Conservation (phyloP, 441 rosid genomes). For the Arabidopsis hybrid region DNA sequence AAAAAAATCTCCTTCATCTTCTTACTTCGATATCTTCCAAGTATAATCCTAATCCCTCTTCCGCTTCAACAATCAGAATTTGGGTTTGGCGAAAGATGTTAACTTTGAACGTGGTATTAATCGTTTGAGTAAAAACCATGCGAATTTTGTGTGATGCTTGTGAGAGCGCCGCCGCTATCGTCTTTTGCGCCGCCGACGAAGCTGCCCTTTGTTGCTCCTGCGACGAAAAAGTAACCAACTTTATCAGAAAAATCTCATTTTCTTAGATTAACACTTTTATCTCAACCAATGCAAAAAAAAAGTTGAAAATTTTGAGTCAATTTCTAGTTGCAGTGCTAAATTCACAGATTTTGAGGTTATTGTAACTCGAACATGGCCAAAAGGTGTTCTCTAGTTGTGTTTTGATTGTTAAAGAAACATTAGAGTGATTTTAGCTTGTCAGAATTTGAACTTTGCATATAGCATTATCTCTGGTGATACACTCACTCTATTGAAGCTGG, state of each 20-base stretch:
- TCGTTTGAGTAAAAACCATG: slow-evolving; percentile 44
- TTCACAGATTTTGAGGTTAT: neutral
- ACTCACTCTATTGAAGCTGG: slow-evolving; percentile 10
- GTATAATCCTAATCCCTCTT: neutral
- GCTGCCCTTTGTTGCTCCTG: slow-evolving; percentile 85
- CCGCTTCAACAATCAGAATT: neutral
- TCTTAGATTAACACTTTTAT: neutral
- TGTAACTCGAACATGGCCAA: neutral
- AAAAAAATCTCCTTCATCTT: slow-evolving; percentile 5
- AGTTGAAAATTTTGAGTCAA: neutral
- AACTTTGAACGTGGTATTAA: slow-evolving; percentile 4
- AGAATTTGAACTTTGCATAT: slow-evolving; percentile 4
- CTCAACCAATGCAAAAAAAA: slow-evolving; percentile 4
- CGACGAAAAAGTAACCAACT: slow-evolving; percentile 67
- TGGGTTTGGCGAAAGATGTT: slow-evolving; percentile 28
- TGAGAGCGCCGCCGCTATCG: slow-evolving; percentile 78
- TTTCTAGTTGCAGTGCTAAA: neutral
- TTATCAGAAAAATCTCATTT: neutral
- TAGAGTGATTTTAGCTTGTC: slow-evolving; percentile 7
- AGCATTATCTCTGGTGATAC: neutral
- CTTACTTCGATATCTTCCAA: neutral
- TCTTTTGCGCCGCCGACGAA: slow-evolving; percentile 90
- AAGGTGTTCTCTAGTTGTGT: slow-evolving; percentile 4
- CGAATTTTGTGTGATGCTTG: slow-evolving; percentile 83
- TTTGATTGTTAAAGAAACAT: neutral